Evolutionary conservation across 2,329 filamentous ascomycete species (phyloP).

Genomic region (Arthrinium puccinioides): DNA sequence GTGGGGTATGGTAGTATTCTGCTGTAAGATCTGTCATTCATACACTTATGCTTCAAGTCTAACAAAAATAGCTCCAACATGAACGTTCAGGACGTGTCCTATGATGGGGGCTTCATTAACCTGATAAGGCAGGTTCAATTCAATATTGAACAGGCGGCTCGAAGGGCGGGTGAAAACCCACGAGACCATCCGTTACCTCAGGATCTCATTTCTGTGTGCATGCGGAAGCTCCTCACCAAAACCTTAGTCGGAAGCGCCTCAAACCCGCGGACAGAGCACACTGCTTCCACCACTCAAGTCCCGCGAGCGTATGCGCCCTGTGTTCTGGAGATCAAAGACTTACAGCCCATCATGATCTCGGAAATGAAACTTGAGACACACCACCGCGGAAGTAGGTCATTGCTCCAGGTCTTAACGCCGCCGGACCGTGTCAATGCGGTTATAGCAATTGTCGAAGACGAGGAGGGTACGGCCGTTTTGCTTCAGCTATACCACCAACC

Average conservation of each 20-base stretch:
- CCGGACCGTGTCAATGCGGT: slow-evolving; percentile 10
- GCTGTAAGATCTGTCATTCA: too few relatives aligned
- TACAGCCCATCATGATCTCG: slow-evolving; percentile 16
- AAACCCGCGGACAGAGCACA: neutral
- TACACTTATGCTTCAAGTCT: too few relatives aligned
- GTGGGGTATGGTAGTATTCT: too few relatives aligned
- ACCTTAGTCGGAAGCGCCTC: neutral
- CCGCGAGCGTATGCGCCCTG: slow-evolving; percentile 18
- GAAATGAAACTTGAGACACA: slow-evolving; percentile 22
- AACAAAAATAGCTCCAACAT: too few relatives aligned
- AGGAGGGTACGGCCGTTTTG: slow-evolving; percentile 23
- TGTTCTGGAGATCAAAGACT: slow-evolving; percentile 8
- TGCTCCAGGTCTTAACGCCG: slow-evolving; percentile 13
- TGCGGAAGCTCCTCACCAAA: neutral
- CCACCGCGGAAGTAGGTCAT: slow-evolving; percentile 13
- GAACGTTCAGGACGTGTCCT: slow-evolving; percentile 8
- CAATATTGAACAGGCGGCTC: slow-evolving; percentile 3
- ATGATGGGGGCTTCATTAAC: neutral
- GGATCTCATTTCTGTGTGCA: slow-evolving; percentile 3
- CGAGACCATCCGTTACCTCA: slow-evolving; percentile 5
- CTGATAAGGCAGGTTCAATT: slow-evolving; percentile 1
- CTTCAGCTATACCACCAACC: slow-evolving; percentile 35
- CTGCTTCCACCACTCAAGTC: slow-evolving; percentile 6
- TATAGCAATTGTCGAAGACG: slow-evolving; percentile 30
- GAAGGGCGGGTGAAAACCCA: slow-evolving; percentile 9